Evolutionary conservation across 306 rosid genomes (phyloP).

Genomic region (Clitoria ternatea): DNA sequence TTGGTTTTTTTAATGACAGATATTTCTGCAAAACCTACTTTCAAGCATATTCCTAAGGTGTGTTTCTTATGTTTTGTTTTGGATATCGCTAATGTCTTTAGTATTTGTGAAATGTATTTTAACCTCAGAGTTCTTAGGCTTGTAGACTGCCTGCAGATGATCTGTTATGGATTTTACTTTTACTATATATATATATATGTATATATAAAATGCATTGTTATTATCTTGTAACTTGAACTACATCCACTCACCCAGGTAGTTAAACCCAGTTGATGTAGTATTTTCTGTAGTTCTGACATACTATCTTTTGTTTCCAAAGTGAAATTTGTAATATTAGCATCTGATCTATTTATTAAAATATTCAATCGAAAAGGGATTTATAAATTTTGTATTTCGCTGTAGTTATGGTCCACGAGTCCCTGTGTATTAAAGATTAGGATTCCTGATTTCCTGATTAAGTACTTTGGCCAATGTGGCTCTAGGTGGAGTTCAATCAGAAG

Average conservation of each 20-base stretch:
- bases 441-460: not conserved
- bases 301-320: not conserved
- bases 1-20: constrained; percentile 37
- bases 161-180: not conserved
- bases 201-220: constrained; percentile 3
- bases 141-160: not conserved
- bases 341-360: not conserved
- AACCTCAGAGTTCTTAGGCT: not conserved
- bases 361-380: not conserved
- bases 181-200: not conserved
- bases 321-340: not conserved
- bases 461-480: constrained; percentile 2
- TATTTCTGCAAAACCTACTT: constrained; percentile 51
- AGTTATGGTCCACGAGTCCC: not conserved
- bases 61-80: constrained; percentile 26
- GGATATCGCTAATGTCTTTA: not conserved
- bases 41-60: constrained; percentile 98
- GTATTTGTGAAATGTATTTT: constrained; percentile 7
- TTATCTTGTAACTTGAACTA: not conserved
- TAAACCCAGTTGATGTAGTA: not conserved
- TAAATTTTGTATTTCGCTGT: not conserved
- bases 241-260: not conserved
- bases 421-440: not conserved
- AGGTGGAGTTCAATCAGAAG: constrained; percentile 15
- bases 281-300: not conserved